phyloP scores from a whole-genome alignment of 1,284 basidiomycete species.

The Cutaneotrichosporon sp. region DNA sequence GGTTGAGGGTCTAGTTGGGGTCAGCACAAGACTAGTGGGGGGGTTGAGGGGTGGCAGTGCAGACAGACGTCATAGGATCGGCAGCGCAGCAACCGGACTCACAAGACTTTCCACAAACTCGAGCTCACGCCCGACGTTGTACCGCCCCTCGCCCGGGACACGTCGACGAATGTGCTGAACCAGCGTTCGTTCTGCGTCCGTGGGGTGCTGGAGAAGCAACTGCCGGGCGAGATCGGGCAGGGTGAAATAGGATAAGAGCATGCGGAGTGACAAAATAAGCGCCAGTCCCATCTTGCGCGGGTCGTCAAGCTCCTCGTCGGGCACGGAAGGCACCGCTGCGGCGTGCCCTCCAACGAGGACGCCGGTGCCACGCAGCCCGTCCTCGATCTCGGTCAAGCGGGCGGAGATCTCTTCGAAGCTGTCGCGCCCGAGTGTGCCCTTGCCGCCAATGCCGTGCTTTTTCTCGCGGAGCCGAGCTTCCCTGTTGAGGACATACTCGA shows the following conservation, averaged over 20 bases:
- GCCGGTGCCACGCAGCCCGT: slow-evolving; percentile 35
- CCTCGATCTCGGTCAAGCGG: slow-evolving; percentile 45
- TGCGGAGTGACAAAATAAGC: slow-evolving; percentile 47
- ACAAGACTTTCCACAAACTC: slow-evolving; percentile 48
- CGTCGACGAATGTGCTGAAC: slow-evolving; percentile 49
- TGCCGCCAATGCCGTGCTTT: slow-evolving; percentile 46
- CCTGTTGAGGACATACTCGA: slow-evolving; percentile 47
- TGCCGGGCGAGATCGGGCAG: slow-evolving; percentile 44
- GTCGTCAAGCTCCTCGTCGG: slow-evolving; percentile 33
- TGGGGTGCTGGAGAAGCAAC: slow-evolving; percentile 38
- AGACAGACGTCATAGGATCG: background rate
- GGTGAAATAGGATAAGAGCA: slow-evolving; percentile 51
- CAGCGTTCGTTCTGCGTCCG: slow-evolving; percentile 48
- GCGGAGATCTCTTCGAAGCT: slow-evolving; percentile 47
- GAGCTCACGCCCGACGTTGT: slow-evolving; percentile 46
- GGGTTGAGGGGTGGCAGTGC: background rate
- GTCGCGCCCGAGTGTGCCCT: slow-evolving; percentile 47
- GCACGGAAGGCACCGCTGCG: slow-evolving; percentile 17
- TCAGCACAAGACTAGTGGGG: background rate
- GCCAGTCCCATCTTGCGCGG: slow-evolving; percentile 41
- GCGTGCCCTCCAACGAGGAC: slow-evolving; percentile 9
- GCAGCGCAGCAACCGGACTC: slow-evolving; percentile 17
- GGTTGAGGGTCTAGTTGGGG: slow-evolving; percentile 30
- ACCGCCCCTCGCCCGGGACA: slow-evolving; percentile 48
- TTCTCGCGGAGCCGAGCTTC: slow-evolving; percentile 45